A percentile compares a stretch with the other conserved stretches of the same genome.
These are phyloP conservation scores for Phytomonas francai DNA, from an alignment of 208 protist genomes.

Conservation along the genomic window DNA sequence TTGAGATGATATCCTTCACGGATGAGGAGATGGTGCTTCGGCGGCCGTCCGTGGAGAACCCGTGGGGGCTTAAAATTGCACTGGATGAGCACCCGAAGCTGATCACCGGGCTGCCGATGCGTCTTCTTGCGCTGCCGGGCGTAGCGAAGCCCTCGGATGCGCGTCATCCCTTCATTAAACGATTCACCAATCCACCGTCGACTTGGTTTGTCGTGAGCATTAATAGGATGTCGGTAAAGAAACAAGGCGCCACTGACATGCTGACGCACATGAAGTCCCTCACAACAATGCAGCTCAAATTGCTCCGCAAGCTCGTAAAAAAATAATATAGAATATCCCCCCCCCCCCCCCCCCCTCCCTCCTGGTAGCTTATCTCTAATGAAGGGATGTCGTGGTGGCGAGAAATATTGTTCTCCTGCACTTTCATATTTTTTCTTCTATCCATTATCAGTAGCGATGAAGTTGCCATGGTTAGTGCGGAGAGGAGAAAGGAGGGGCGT, in stretches of 20 bases:
- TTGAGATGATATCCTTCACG: constrained; percentile 30
- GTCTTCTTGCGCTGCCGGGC: constrained; percentile 4
- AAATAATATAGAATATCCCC: not conserved
- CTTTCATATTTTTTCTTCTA: not conserved
- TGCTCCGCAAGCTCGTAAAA: constrained; percentile 14
- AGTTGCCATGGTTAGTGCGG: no score
- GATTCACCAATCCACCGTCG: constrained; percentile 25
- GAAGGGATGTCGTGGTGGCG: not conserved
- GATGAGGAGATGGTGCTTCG: constrained; percentile 44
- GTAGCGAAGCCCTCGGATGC: not conserved
- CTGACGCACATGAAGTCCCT: constrained; percentile 29
- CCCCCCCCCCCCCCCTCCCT: not conserved
- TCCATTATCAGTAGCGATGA: not conserved
- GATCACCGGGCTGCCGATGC: constrained; percentile 15
- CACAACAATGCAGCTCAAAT: constrained; percentile 26
- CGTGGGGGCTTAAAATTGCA: constrained; percentile 45
- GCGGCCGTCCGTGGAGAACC: constrained; percentile 24
- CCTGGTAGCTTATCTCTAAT: not conserved
- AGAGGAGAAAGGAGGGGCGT: no score
- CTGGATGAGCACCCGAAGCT: constrained; percentile 8
- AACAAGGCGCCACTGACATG: constrained; percentile 13
- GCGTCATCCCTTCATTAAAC: constrained; percentile 30
- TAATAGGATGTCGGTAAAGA: constrained; percentile 23
- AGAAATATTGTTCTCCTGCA: not conserved
- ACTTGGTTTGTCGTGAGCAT: constrained; percentile 43